These are phyloP conservation scores for Microcyclosporella mali DNA, from an alignment of 2,329 filamentous ascomycete genomes.

Conservation along the genomic window DNA sequence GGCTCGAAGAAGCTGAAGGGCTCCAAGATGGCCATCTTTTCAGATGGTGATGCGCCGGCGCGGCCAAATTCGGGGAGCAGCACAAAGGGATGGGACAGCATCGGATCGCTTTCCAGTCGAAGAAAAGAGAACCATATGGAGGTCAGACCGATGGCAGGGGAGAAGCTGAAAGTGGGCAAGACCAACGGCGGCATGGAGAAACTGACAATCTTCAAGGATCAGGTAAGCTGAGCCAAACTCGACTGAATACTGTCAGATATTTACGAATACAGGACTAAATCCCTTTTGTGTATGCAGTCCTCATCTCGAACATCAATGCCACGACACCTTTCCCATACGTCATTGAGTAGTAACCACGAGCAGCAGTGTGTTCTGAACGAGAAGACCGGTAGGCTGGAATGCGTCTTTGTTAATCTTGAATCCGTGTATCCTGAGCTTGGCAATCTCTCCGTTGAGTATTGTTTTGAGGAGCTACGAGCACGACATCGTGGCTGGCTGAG, in stretches of 20 bases:
- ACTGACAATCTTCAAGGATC: conserved; percentile 89
- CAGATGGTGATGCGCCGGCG: conserved; percentile 55
- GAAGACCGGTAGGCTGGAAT: conserved; percentile 73
- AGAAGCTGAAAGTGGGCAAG: conserved; percentile 81
- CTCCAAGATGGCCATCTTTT: conserved; percentile 85
- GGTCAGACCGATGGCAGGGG: conserved; percentile 83
- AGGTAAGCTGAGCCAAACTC: conserved; percentile 61
- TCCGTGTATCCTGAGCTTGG: conserved; percentile 74
- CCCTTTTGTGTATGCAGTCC: conserved; percentile 51
- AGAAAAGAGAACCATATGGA: conserved; percentile 91
- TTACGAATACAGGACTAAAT: conserved; percentile 98
- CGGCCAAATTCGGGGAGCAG: conserved; percentile 49
- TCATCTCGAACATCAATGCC: conserved; percentile 24
- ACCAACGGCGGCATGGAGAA: conserved; percentile 72
- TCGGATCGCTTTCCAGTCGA: conserved; percentile 76
- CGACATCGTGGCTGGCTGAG: conserved; percentile 61
- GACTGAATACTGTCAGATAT: conserved; percentile 46
- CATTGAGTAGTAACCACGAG: conserved; percentile 38
- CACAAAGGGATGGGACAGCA: conserved; percentile 81
- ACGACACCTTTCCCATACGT: conserved; percentile 24
- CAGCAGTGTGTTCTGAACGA: conserved; percentile 79
- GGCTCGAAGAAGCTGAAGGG: conserved; percentile 60
- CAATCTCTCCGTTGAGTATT: conserved; percentile 64
- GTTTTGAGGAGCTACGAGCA: conserved; percentile 88
- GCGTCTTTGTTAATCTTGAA: conserved; percentile 80